phyloP scores from a whole-genome alignment of 2,329 filamentous ascomycete genomes.

The Pseudogymnoascus sp. region DNA sequence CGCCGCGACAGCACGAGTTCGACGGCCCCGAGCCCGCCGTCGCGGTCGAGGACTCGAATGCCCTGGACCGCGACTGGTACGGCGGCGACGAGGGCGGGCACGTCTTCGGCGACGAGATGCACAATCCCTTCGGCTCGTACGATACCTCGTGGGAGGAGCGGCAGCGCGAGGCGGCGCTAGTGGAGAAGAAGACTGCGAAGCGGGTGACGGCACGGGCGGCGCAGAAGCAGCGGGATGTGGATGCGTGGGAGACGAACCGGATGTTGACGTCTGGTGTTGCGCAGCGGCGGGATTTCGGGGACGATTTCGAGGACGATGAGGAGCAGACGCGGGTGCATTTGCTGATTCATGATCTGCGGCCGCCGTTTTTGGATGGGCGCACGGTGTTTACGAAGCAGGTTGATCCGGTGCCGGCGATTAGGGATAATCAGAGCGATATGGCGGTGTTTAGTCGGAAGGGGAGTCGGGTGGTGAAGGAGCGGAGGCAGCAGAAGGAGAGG shows the following conservation, averaged over 20 bases:
- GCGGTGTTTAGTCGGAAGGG: constrained; percentile 95
- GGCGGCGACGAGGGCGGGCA: constrained; percentile 76
- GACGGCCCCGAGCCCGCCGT: constrained; percentile 54
- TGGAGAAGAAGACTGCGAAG: constrained; percentile 72
- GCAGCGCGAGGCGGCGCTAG: constrained; percentile 64
- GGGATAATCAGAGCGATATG: constrained; percentile 96
- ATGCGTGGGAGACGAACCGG: constrained; percentile 97
- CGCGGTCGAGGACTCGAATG: constrained; percentile 60
- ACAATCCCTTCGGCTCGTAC: constrained; percentile 80
- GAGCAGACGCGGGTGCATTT: constrained; percentile 84
- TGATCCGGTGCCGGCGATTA: constrained; percentile 86
- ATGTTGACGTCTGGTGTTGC: constrained; percentile 97
- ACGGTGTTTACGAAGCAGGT: constrained; percentile 97
- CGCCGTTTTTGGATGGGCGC: constrained; percentile 88
- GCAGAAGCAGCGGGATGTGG: constrained; percentile 87
- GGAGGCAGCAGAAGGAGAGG: constrained; percentile 82
- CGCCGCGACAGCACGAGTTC: constrained; percentile 47
- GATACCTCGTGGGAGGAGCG: constrained; percentile 61
- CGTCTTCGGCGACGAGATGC: constrained; percentile 81
- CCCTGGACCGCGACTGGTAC: constrained; percentile 89
- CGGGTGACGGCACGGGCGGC: constrained; percentile 64
- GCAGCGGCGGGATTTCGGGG: constrained; percentile 72
- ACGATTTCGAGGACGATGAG: constrained; percentile 82
- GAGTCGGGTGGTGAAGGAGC: constrained; percentile 85
- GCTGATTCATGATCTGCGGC: constrained; percentile 84